Evolutionary conservation across 2,329 filamentous ascomycete genomes (phyloP), one percentile per base, ranked within the genome.

Genomic region (Paracorniculantispora psalliotae): DNA sequence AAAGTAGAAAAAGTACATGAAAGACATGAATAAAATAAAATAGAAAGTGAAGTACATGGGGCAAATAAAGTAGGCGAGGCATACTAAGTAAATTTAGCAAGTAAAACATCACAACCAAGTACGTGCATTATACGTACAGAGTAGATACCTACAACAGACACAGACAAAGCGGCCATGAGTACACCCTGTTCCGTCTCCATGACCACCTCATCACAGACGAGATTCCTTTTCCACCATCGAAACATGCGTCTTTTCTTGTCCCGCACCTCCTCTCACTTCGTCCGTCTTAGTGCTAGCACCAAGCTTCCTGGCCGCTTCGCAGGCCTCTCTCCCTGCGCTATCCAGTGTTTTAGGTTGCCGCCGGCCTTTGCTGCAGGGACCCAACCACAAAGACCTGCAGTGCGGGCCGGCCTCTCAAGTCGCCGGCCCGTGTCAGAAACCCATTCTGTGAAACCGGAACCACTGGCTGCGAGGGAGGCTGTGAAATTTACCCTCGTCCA

Each of bases 341-440:
- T 53, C 50, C 50, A n/a, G 50, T 55, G 52, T 55, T 55, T 47
- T 47, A 55, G 28, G 41, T 35, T 55, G 4, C 30, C 10, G 13
- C n/a, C n/a, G n/a, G n/a, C n/a, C n/a, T n/a, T n/a, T n/a, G n/a
- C 26, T 39, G 15, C 15, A 39, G 17, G 15, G 26, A 19, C 28
- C 28, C 37, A 50, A 1, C 17, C 28, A 33, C 7, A n/a, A 30
- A 25, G 3, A 28, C 47, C 26, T n/a, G n/a, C n/a, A n/a, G n/a
- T n/a, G n/a, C n/a, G n/a, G n/a, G n/a, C n/a, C n/a, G n/a, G n/a
- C n/a, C n/a, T n/a, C n/a, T n/a, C n/a, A 33, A 6, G 43, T 9
- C 30, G 30, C 30, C 28, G 46, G 25, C 17, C 46, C 46, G 30
- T 30, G 4, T 30, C 47, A 17, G 28, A 33, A 28, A 15, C 47